Base-by-base conservation (phyloP, 1,139 yeast genomes). In the Candida smagusa region DNA sequence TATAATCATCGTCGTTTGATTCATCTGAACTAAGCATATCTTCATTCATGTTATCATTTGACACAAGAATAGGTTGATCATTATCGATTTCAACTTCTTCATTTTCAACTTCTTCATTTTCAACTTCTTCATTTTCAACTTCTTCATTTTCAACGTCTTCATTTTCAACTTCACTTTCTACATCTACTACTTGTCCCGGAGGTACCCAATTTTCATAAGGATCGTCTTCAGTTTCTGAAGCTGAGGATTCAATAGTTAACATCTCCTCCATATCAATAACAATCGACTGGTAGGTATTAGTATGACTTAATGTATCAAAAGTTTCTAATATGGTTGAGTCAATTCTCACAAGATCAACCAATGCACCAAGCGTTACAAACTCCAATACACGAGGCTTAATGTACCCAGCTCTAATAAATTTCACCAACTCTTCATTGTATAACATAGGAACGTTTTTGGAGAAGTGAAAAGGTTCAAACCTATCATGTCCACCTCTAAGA, bases 371-470 rank as follows among this genome's bases (percentile, higher is more conserved):
- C 7, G 22, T 12, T 21, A 22, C 12, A 13, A 31, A 31, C 21
- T 31, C 33, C 9, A 31, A 13, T 8, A 31, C 27, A 9, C 21
- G 11, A 8, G 33, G 33, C 7, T 23, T 22, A 9, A 31, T 22
- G 21, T 31, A 31, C 5, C 33, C 33, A 9, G 33, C 9, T n/a
- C 22, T 25, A 11, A 31, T 9, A 13, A 31, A 31, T 12, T 22
- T 19, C 9, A 31, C 27, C 26, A 31, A 22, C 27, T 31, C 22
- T 25, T 23, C 22, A n/a, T 31, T 22, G 27, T 31, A 3, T 23
- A 31, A 22, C 12, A 3, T 8, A 7, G 33, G 33, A 9, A 27
- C 19, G 8, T 7, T 2, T 7, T 22, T 21, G 27, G 22, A 31
- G 7, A 27, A 22, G 8, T 31, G 33, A 21, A 31, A 31, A 9